Conservation (phyloP, 805 yeast genomes). For the Pichia membranifaciens region DNA sequence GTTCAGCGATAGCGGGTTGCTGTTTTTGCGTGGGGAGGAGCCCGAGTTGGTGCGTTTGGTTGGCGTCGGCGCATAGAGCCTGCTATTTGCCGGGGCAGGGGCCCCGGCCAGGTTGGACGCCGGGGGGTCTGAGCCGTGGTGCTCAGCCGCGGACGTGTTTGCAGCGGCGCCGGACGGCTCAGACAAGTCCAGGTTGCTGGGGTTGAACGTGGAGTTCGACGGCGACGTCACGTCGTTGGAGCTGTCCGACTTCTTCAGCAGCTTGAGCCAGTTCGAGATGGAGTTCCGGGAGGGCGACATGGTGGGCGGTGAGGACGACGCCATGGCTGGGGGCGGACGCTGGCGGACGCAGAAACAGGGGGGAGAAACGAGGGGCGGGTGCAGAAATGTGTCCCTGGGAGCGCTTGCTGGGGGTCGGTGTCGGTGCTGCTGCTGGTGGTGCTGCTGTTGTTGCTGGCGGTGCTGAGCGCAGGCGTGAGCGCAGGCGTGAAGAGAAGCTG, state of each 20-base stretch:
- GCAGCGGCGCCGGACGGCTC: background rate
- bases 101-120: no score
- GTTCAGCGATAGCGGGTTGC: conserved; percentile 7
- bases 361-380: background rate
- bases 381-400: no score
- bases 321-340: background rate
- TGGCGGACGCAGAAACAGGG: background rate
- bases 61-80: conserved; percentile 4
- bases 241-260: conserved; percentile 9
- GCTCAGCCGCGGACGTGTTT: no score
- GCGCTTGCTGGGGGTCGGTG: no score
- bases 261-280: conserved; percentile 12
- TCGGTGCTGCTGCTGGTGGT: no score
- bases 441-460: no score
- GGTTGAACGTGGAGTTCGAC: background rate
- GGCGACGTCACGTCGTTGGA: conserved; percentile 2
- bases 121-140: no score
- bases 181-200: background rate
- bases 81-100: no score
- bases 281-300: conserved; percentile 12
- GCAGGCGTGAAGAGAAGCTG: no score
- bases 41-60: background rate
- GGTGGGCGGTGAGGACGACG: conserved; percentile 1
- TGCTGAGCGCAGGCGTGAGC: no score
- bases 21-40: conserved; percentile 5